Evolutionary conservation across 148 eudicot genomes (phyloP), one percentile per base, ranked within the genome.

Genomic region (Heliosperma pusillum): DNA sequence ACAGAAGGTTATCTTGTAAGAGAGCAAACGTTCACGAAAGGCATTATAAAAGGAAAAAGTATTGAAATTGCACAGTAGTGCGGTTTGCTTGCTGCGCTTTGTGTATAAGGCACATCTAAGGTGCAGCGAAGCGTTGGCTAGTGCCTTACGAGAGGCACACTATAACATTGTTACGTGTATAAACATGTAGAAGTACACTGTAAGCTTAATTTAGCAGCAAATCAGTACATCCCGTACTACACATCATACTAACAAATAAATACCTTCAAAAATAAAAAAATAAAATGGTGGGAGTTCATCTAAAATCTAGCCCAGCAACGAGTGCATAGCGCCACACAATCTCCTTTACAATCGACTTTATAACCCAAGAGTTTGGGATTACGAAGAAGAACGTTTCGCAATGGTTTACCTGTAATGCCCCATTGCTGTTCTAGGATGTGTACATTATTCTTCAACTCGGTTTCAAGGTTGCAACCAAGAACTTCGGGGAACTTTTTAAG

Each of bases 271-370:
- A 45, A 10, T 4, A 42, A 10, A n/a, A 61, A 73, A 45, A 26
- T 7, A 16, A 73, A 57, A 68, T 20, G 17, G 71, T 26, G 2
- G 2, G 36, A 66, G 29, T 47, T 72, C 40, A 33, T 72, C 82
- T 93, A 96, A 82, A 96, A 96, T 56, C 97, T 81, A 82, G 72
- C 99, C 99, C 99, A 96, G 75, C 99, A 96, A 19, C 99, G 97
- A 68, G 97, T 92, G 76, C 99, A 96, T 76, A 79, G 92, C 10
- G 99, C 99, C 78, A 92, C 85, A 76, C 99, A 96, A 82, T 96
- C 99, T 47, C 99, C 99, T 79, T 96, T 90, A 74, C 99, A 96
- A 71, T 96, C 97, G n/a, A 92, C 84, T 83, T 78, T 96, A 74
- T 84, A 96, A 69, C 99, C 99, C 86, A 96, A 79, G 0, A 83